Conservation (phyloP, 2,329 filamentous ascomycete species). For the Fusarium virguliforme region DNA sequence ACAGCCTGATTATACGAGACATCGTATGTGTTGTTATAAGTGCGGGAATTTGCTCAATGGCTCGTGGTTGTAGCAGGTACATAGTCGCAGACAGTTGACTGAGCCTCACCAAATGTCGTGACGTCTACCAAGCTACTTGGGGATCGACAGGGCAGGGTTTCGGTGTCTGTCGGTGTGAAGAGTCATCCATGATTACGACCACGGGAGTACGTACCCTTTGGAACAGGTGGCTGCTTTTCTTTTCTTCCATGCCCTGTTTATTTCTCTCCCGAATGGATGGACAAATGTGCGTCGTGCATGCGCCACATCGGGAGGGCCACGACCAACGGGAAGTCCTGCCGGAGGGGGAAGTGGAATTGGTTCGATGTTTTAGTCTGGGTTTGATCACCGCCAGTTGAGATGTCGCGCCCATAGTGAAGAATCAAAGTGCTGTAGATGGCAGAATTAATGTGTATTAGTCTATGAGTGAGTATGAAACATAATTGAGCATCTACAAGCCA, state of each 20-base stretch:
- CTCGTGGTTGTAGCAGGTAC: neutral
- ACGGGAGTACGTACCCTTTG: neutral
- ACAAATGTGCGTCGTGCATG: conserved; percentile 10
- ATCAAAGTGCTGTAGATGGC: neutral
- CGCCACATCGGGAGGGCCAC: conserved; percentile 3
- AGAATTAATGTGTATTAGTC: neutral
- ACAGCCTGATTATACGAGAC: neutral
- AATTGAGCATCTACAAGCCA: neutral
- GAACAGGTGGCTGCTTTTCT: conserved; percentile 2
- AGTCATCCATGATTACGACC: conserved; percentile 23
- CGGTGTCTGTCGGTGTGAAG: conserved; percentile 41
- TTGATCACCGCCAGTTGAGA: conserved; percentile 39
- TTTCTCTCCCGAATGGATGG: conserved; percentile 10
- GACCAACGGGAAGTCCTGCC: conserved; percentile 13
- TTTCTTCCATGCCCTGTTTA: conserved; percentile 1
- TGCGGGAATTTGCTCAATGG: conserved; percentile 10
- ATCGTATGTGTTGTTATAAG: conserved; percentile 10
- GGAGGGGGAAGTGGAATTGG: neutral
- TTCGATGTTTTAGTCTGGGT: conserved; percentile 8
- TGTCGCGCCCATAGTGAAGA: neutral
- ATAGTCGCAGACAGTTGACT: neutral
- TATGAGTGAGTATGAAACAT: too few species aligned
- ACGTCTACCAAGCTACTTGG: conserved; percentile 9
- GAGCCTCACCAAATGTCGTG: conserved; percentile 7
- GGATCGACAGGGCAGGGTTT: conserved; percentile 12